Base-by-base conservation (phyloP, 345 rosid genomes). In the Sisymbrium irio region DNA sequence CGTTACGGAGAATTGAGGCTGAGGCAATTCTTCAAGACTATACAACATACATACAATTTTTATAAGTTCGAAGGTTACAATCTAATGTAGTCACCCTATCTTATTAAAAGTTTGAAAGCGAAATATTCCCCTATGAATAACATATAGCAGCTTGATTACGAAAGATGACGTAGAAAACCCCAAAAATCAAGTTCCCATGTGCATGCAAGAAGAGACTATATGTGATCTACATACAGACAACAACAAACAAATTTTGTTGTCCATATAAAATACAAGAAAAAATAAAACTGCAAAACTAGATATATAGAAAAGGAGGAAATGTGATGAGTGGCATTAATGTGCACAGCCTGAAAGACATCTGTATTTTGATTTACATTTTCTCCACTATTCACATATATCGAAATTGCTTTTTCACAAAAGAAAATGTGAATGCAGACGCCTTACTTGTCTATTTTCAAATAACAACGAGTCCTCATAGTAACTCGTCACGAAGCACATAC, bases 111-210 rank as follows among this genome's bases (percentile, higher is more conserved):
- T 14, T 41, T 5, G 46, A 42, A 42, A 42, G 20, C 18, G 28
- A 4, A n/a, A 19, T 61, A 22, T 20, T 20, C 35, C 35, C 49
- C 9, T 39, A 32, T 37, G 5, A 58, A 36, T 40, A 62, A 2
- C 35, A 27, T n/a, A 42, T 41, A 62, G 27, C 9, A 60, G 2
- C 49, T 20, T 65, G 62, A 55, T 30, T 30, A 42, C n/a, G 30
- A 56, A 13, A 6, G 15, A 58, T 46, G 66, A 45, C 13, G 47
- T 3, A 70, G 15, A 70, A 70, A 45, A 25, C 37, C 28, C 58
- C 76, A 53, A 73, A 42, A 64, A 44, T 32, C 14, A 65, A 73
- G 49, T 65, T 73, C 71, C 57, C 65, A 64, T 64, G 71, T 73
- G 64, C 22, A 7, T 51, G 27, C 69, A 63, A 20, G 3, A 63